Evolutionary conservation across 192 early-diverging fungal species (phyloP), one percentile per base, ranked within the genome.

Genomic region (Geranomyces michiganensis): DNA sequence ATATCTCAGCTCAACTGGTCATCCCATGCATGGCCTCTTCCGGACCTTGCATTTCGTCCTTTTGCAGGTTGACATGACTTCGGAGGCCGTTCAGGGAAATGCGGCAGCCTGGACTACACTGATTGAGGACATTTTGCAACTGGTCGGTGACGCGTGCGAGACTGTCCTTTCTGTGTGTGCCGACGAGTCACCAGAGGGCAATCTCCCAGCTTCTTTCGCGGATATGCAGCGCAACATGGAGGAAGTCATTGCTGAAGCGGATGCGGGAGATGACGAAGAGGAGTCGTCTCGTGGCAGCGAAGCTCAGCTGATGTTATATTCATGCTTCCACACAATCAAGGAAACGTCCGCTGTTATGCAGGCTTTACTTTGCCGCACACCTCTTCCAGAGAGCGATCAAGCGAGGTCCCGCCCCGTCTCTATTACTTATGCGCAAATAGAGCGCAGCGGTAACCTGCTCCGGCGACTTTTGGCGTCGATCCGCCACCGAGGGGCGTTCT

Each of bases 321-420:
- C 90, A 65, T 96, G 94, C 78, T 98, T 95, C 91, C 84, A 95
- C 62, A 91, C 93, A 17, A 89, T 98, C 56, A 96, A 95, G 73
- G 92, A 94, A 70, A 90, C 92, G 22, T 89, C 90, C 14, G 70
- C 64, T 19, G 62, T 74, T n/a, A 61, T 88, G 17, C 80, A 83
- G 49, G 78, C 80, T 3, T 74, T 90, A 13, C 59, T 90, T 2
- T 77, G 77, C 21, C 55, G 75, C 59, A 69, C 79, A 24, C 84
- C 85, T 22, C 56, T 84, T 10, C 56, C 81, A 0, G 15, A 41
- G n/a, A 41, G 65, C 6, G 49, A 73, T n/a, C 46, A 72, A 15
- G 27, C 59, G 4, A 36, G 56, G 43, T 59, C 15, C 14, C 32
- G 76, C 31, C 17, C 19, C 21, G 21, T 48, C 33, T 45, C 72